Base-by-base conservation (phyloP, 306 rosid genomes). In the Pyrus bretschneideri region DNA sequence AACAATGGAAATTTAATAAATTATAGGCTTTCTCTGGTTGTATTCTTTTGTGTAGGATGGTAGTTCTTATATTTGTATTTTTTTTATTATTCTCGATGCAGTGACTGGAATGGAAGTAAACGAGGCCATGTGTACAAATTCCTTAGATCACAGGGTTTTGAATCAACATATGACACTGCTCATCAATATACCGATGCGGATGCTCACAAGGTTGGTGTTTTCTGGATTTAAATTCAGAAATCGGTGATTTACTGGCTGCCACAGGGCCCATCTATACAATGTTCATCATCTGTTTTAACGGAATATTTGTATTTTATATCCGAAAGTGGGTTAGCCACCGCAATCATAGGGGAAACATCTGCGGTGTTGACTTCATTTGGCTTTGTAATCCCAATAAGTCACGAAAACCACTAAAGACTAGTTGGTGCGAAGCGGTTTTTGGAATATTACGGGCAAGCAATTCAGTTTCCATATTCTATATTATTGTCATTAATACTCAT, bases 71-170 rank as follows among this genome's bases (percentile, higher is more conserved):
- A 51, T 65, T 35, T 52, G 63, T 52, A 23, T 38, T 9, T 35
- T 18, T 72, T 45, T 6, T 58, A 11, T 81, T 22, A 58, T 78
- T 22, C 51, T 78, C 78, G 77, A 69, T 77, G 83, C 85, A 95
- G 99, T 76, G 99, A 95, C 76, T 95, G 99, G 99, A 95, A 95
- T 21, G 99, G 99, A 78, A 91, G 97, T 89, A 95, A 95, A 76
- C 93, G 96, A 30, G 98, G 99, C 19, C 92, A 95, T 81, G 97
- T 95, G 30, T 95, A 92, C 84, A 93, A 91, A 78, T 92, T 95
- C 83, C 89, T 95, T 69, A 83, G 97, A 80, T 92, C 97, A 12
- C 98, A 90, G 73, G 99, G 99, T 40, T 95, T 95, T 87, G 96
- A 79, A 77, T 95, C 99, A n/a, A 88, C 99, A 11, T 95, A 92